Base-by-base conservation (phyloP, 2,329 filamentous ascomycete species). In the Tolypocladium guangdongense region DNA sequence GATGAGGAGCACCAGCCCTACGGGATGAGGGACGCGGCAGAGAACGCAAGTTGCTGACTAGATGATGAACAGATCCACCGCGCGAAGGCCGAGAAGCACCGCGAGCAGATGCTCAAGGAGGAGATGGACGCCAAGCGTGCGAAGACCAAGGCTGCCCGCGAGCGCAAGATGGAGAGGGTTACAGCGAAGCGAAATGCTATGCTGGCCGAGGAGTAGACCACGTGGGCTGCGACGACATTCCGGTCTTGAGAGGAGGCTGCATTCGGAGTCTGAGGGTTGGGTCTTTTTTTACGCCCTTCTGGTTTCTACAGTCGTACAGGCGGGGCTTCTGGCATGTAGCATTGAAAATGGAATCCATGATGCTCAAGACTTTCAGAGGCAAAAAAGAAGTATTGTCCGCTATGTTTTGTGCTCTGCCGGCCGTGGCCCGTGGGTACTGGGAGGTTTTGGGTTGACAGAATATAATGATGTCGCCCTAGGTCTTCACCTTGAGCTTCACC, bases 41-140 rank as follows among this genome's bases (percentile, higher is more conserved):
- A 24, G 12, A 32, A 36, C 14, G 22, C 7, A 7, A 14, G 20
- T 11, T 53, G 41, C 48, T 59, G 57, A 56, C 45, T 54, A 37
- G 7, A 47, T 51, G 46, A 22, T 36, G 48, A 53, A 53, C 70
- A 99, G 93, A 97, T 99, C 75, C 93, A 99, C 88, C 95, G 91
- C 79, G 93, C 93, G 81, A 99, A 99, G 89, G 93, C 93, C 69
- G 93, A 99, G 89, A 95, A 95, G 83, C 83, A 84, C 64, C 93
- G 93, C 77, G 93, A 97, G 87, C 85, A 85, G 78, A 78, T 85
- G 71, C 84, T 99, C 77, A 92, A 95, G 87, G 91, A 97, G 75
- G 91, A 97, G 83, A 99, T 99, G 93, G 93, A 97, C 75, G 90
- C 88, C 82, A 97, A 96, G 87, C 90, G 93, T 81, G 90, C 90